Evolutionary conservation across 2,329 filamentous ascomycete species (phyloP), one percentile per base, ranked within the genome.

Genomic region (Teratosphaeria gauchensis): DNA sequence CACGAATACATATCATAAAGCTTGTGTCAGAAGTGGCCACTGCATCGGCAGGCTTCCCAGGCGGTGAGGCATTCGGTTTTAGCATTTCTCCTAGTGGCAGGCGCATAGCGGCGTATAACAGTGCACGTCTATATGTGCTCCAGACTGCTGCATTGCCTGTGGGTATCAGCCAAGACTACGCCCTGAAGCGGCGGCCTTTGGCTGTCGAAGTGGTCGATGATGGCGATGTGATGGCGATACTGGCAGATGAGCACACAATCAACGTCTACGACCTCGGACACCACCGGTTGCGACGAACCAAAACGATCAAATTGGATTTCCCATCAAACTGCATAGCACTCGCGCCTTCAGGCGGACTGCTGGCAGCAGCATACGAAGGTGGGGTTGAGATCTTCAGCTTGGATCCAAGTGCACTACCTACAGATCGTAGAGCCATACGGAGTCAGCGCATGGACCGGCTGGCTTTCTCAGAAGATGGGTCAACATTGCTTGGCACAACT

Each of bases 341-440:
- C 32, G 92, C 90, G 0, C 88, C 90, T 1, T 89, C 85, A 60
- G 90, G 89, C 46, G 85, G 85, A 28, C 86, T 95, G 3, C 75
- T 96, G 54, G 90, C 90, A n/a, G 87, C 89, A 31, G 90, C 90
- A 5, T 95, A 92, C 71, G 86, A 92, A 70, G 88, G 88, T 53
- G 89, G 89, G 8, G 90, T 95, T 60, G 90, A 95, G 72, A 88
- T 96, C 0, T 87, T 89, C 55, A 89, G 90, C 6, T 74, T 95
- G 33, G 82, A 82, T 58, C 77, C 85, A 2, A 82, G 78, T 58
- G 84, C 84, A 7, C 63, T 72, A 21, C 65, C 69, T 4, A 72
- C 72, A 5, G 71, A 73, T 55, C 65, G 72, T 16, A 62, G 72
- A 63, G 71, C 72, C 7, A 70, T 72, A 1, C 62, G 71, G 51